These are phyloP conservation scores for Erigeron canadensis DNA, from an alignment of 129 eudicot species.

Conservation along the genomic window DNA sequence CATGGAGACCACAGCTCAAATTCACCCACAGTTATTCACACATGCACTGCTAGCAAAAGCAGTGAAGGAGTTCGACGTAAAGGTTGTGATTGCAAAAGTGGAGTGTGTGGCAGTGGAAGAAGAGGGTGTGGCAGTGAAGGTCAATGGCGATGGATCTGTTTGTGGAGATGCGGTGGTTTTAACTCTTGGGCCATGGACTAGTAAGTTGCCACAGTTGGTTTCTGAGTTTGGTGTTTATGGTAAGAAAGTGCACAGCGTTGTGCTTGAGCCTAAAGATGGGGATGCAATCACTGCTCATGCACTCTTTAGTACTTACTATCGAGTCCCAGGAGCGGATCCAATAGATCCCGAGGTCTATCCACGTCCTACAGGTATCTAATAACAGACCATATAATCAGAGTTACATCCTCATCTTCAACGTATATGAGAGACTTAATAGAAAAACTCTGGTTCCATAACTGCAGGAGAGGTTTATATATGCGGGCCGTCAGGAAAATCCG, in stretches of 20 bases:
- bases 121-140: constrained; percentile 47
- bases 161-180: constrained; percentile 51
- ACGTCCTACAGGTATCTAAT: constrained; percentile 62
- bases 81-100: constrained; percentile 63
- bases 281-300: constrained; percentile 69
- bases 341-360: constrained; percentile 85
- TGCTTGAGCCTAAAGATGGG: constrained; percentile 60
- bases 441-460: background rate
- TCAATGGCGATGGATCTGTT: constrained; percentile 49
- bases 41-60: constrained; percentile 51
- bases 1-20: constrained; percentile 68
- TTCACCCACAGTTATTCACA: constrained; percentile 65
- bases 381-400: background rate
- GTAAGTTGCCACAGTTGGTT: constrained; percentile 39
- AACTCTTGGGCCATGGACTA: constrained; percentile 67
- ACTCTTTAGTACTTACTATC: constrained; percentile 53
- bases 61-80: constrained; percentile 58
- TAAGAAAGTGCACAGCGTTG: constrained; percentile 73
- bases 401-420: background rate
- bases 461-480: constrained; percentile 86
- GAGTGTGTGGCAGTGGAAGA: constrained; percentile 59
- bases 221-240: constrained; percentile 61
- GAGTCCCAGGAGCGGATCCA: constrained; percentile 48
- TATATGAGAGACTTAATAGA: background rate
- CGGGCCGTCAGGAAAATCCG: constrained; percentile 63